Evolutionary conservation across 2,329 filamentous ascomycete genomes (phyloP).

Genomic region (Penicillium rolfsii): DNA sequence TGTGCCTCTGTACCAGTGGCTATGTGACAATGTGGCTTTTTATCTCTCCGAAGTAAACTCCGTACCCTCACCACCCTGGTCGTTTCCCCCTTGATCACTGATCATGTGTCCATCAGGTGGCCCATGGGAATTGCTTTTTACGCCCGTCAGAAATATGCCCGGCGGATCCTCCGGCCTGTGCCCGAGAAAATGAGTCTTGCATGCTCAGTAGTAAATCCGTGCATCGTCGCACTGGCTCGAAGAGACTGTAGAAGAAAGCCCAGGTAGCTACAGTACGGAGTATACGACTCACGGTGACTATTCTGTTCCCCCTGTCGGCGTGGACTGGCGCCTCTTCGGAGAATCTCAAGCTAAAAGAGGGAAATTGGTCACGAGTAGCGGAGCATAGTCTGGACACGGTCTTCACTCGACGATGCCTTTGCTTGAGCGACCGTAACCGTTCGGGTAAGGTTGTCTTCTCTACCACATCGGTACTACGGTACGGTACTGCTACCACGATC

Average conservation of each 20-base stretch:
- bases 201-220: constrained; percentile 1
- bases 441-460: background rate
- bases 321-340: background rate
- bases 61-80: background rate
- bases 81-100: background rate
- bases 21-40: constrained; percentile 1
- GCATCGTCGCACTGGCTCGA: background rate
- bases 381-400: background rate
- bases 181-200: background rate
- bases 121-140: background rate
- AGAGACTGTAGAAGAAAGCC: background rate
- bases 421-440: background rate
- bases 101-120: background rate
- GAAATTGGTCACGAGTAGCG: constrained; percentile 9
- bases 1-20: background rate
- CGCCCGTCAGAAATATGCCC: constrained; percentile 1
- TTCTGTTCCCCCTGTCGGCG: background rate
- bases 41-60: background rate
- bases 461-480: background rate
- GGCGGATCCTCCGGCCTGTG: constrained; percentile 3
- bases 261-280: background rate
- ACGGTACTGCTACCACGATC: background rate
- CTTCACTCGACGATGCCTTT: background rate
- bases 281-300: background rate
- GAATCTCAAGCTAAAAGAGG: constrained; percentile 19